Conservation (phyloP, 2,329 filamentous ascomycete genomes). For the Trichoderma simmonsii region DNA sequence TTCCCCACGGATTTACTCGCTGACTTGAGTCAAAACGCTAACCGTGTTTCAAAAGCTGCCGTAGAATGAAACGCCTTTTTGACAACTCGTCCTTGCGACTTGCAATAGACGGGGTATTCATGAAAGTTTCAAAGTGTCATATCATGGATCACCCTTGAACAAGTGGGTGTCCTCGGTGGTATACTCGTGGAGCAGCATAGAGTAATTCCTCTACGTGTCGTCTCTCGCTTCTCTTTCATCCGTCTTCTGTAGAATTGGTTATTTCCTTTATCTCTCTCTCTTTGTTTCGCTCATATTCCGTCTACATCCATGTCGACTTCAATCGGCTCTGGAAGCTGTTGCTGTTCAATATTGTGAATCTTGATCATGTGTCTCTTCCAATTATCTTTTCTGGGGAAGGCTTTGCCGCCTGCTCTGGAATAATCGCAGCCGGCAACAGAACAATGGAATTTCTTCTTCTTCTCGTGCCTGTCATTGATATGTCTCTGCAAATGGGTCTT, state of each 20-base stretch:
- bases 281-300: constrained; percentile 13
- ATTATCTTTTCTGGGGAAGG: constrained; percentile 60
- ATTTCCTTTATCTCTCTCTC: background rate
- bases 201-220: background rate
- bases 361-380: constrained; percentile 62
- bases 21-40: background rate
- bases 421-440: constrained; percentile 53
- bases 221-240: background rate
- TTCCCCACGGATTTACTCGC: background rate
- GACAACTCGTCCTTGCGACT: background rate
- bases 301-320: constrained; percentile 39
- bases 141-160: background rate
- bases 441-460: constrained; percentile 59
- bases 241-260: background rate
- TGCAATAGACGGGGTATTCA: background rate
- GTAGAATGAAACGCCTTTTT: background rate
- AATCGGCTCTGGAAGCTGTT: constrained; percentile 40
- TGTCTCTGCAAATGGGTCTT: constrained; percentile 61
- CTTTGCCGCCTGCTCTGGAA: constrained; percentile 54
- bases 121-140: background rate
- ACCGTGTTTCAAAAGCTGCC: background rate
- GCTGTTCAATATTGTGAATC: constrained; percentile 49
- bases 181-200: background rate
- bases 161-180: background rate
- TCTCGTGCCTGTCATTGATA: constrained; percentile 59